Conservation (phyloP, 164 flowering plant genomes). For the Vitis cinerea region DNA sequence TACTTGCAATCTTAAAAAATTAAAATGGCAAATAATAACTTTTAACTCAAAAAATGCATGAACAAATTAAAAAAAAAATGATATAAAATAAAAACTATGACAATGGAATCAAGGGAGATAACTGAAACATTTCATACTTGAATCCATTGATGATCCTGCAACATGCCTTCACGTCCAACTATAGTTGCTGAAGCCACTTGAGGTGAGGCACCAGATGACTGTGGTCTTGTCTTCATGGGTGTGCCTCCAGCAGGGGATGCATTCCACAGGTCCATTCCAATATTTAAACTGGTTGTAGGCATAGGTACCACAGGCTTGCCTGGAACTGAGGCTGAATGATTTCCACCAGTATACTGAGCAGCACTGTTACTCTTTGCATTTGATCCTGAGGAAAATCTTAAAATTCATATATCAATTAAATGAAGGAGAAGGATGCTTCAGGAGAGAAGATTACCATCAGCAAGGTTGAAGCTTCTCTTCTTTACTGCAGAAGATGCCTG, state of each 20-base stretch:
- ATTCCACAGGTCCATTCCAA: constrained; percentile 12
- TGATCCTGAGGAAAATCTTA: neutral
- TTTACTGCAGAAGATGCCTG: constrained; percentile 8
- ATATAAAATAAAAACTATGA: no score
- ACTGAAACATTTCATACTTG: constrained; percentile 8
- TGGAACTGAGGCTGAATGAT: constrained; percentile 11
- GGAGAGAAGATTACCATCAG: constrained; percentile 9
- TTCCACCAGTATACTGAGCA: neutral
- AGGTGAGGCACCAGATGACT: neutral
- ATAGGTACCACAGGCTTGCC: constrained; percentile 8
- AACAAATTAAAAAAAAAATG: no score
- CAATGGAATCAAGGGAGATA: no score
- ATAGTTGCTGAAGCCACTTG: constrained; percentile 4
- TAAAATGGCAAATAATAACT: no score
- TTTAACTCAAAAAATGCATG: no score
- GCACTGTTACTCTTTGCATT: neutral
- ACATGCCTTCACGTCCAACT: constrained; percentile 10
- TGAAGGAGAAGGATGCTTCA: neutral
- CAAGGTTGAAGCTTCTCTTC: constrained; percentile 13
- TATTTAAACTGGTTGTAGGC: constrained; percentile 11
- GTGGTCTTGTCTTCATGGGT: constrained; percentile 9
- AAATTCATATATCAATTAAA: neutral
- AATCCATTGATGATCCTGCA: constrained; percentile 4
- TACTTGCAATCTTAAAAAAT: no score
- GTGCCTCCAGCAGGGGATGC: constrained; percentile 2